A percentile compares a stretch with the other conserved stretches of the same genome.
These are phyloP conservation scores for Kodamaea sagamina DNA, from an alignment of 805 yeast genomes.

Conservation along the genomic window DNA sequence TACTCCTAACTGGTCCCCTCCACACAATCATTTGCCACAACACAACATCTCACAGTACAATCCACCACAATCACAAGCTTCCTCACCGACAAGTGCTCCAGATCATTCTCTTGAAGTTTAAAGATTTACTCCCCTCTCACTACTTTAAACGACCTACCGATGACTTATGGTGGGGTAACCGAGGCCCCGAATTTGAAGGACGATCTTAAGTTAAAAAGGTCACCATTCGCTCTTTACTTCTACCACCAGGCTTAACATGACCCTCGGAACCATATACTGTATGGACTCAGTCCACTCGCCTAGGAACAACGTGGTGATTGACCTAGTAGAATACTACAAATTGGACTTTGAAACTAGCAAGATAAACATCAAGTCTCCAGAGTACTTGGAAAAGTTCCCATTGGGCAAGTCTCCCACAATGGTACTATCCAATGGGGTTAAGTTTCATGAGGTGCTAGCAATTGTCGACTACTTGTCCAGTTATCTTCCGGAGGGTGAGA, in stretches of 20 bases:
- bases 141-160: too few relatives aligned
- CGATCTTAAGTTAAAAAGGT: too few relatives aligned
- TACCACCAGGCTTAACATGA: neutral
- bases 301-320: conserved; percentile 29
- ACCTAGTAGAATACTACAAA: conserved; percentile 57
- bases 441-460: conserved; percentile 70
- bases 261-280: neutral
- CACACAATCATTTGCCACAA: too few relatives aligned
- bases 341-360: conserved; percentile 52
- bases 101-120: too few relatives aligned
- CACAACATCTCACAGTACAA: too few relatives aligned
- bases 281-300: conserved; percentile 1
- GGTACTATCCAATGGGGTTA: conserved; percentile 68
- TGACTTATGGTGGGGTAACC: too few relatives aligned
- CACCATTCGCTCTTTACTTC: too few relatives aligned
- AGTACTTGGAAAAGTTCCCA: conserved; percentile 57
- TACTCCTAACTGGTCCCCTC: too few relatives aligned
- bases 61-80: too few relatives aligned
- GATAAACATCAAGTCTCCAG: conserved; percentile 24
- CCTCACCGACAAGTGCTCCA: too few relatives aligned
- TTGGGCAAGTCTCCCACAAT: conserved; percentile 67
- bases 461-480: conserved; percentile 49
- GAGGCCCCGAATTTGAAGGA: too few relatives aligned
- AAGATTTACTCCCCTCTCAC: too few relatives aligned
- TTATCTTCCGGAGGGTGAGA: neutral